phyloP scores from a whole-genome alignment of 2,329 filamentous ascomycete genomes.

The Scorias spongiosa region DNA sequence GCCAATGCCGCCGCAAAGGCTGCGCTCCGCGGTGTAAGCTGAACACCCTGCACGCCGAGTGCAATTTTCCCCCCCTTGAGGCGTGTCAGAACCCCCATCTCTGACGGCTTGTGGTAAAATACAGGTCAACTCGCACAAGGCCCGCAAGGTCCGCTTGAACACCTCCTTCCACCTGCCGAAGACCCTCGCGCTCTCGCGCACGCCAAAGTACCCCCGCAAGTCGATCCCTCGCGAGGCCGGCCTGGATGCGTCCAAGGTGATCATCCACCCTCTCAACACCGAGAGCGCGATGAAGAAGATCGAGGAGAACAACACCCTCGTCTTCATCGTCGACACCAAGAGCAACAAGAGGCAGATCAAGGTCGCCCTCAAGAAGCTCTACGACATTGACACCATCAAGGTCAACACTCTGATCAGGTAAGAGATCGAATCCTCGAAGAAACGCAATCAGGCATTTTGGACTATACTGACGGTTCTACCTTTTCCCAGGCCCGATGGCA shows the following conservation, averaged over 20 bases:
- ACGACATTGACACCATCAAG: constrained; percentile 96
- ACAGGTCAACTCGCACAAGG: constrained; percentile 65
- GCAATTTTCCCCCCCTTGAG: constrained; percentile 20
- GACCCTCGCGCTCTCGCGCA: constrained; percentile 79
- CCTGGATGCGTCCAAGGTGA: constrained; percentile 94
- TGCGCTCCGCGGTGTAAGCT: constrained; percentile 84
- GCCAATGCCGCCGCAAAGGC: constrained; percentile 91
- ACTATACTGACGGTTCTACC: constrained; percentile 3
- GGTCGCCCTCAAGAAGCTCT: constrained; percentile 94
- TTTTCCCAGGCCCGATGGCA: constrained; percentile 63
- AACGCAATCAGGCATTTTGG: background rate
- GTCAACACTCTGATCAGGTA: constrained; percentile 99
- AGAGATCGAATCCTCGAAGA: constrained; percentile 18
- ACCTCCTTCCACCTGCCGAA: constrained; percentile 97
- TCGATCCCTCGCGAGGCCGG: constrained; percentile 77
- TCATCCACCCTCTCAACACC: constrained; percentile 97
- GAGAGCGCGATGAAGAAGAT: constrained; percentile 99
- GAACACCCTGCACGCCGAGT: constrained; percentile 13
- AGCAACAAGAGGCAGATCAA: constrained; percentile 99
- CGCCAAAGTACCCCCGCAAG: constrained; percentile 94
- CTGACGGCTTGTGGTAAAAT: constrained; percentile 34
- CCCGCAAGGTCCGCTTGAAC: constrained; percentile 78
- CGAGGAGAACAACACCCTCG: constrained; percentile 98
- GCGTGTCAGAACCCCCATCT: constrained; percentile 35
- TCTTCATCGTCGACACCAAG: constrained; percentile 41